phyloP scores from a whole-genome alignment of 2,329 filamentous ascomycete species.

The Diaporthe ampelina region DNA sequence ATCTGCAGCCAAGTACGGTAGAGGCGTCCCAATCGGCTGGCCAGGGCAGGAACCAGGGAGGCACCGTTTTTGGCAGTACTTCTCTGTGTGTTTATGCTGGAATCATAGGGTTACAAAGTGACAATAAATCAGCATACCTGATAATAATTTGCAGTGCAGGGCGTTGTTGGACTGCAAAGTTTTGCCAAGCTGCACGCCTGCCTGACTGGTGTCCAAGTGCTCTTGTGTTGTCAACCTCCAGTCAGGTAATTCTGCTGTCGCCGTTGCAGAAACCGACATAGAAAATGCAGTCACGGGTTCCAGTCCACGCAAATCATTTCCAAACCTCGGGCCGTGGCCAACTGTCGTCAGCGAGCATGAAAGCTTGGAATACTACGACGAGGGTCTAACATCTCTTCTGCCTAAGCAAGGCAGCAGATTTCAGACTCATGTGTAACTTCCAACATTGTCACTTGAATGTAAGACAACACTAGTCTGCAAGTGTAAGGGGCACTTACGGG shows the following conservation, averaged over 20 bases:
- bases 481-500: not conserved
- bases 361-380: too few relatives aligned
- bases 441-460: not conserved
- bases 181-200: not conserved
- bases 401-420: not conserved
- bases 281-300: too few relatives aligned
- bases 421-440: not conserved
- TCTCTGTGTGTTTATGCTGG: not conserved
- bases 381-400: not conserved
- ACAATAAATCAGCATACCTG: not conserved
- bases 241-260: not conserved
- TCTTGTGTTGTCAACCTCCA: not conserved
- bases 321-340: not conserved
- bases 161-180: too few relatives aligned
- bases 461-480: not conserved
- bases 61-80: not conserved
- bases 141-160: not conserved
- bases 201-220: not conserved
- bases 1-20: conserved; percentile 23
- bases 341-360: too few relatives aligned
- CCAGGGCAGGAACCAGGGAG: not conserved
- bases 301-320: not conserved
- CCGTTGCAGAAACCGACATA: not conserved
- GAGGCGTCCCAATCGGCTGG: conserved; percentile 27
- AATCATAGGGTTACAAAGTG: not conserved